Evolutionary conservation across 2,329 filamentous ascomycete species (phyloP), one percentile per base, ranked within the genome.

Genomic region (Diplodia scrobiculata): DNA sequence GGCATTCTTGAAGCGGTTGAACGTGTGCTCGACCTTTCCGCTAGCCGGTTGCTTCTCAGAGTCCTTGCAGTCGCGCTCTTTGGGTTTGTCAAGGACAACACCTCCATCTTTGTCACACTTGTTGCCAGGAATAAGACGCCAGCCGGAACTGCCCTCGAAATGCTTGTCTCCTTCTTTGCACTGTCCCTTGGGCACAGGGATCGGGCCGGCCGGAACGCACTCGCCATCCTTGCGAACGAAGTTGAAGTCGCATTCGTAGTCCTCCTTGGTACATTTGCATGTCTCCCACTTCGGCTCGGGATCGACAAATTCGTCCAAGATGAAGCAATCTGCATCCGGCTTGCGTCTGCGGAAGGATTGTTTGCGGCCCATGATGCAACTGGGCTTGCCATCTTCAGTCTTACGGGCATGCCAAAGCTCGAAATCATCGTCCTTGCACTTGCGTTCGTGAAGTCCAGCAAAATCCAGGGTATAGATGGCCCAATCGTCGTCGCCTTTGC

Each of bases 241-340:
- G 77, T 96, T 96, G 82, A 91, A 97, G 75, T 98, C 94, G 76
- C 95, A 99, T 79, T 99, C 95, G 75, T 96, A 99, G 76, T 99
- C 96, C 38, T 83, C 82, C 66, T 90, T 86, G 0, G 88, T 87
- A 78, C 95, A 99, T 48, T 91, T 87, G 81, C 95, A 99, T 54
- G 87, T 79, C 71, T 91, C 86, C 32, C 86, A 89, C 68, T 88
- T 81, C 1, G 90, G 86, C 38, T 86, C 79, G 0, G 91, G 88
- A 69, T 95, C 90, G 73, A 92, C 87, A 80, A 97, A 97, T 63
- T 94, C 87, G 68, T 91, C 84, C 71, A 91, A 90, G 71, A 98
- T 84, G 75, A 97, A 96, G 78, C 96, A 99, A 68, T 96, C 87
- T 19, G 91, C 89, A 71, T 91, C 86, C 75, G 92, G 90, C 82